These are phyloP conservation scores for Lodderomyces metapsilosis DNA, from an alignment of 1,139 yeast species.

Conservation along the genomic window DNA sequence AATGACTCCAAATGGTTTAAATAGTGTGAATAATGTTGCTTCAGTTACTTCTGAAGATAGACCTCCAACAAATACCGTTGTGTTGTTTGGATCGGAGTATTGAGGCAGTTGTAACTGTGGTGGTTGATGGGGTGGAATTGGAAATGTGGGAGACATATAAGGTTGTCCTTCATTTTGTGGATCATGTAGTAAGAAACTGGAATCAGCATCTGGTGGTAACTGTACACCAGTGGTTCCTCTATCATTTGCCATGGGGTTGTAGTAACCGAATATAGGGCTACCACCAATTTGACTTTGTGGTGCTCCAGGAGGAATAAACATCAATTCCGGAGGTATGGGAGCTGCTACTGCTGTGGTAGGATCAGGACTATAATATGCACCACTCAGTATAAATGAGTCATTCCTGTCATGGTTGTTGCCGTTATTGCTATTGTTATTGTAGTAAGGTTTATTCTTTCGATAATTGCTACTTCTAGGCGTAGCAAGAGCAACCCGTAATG, in stretches of 20 bases:
- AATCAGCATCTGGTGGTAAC: not conserved
- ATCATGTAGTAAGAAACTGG: not conserved
- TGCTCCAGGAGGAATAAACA: slow-evolving; percentile 16
- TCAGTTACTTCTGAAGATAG: slow-evolving; percentile 74
- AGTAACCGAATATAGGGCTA: slow-evolving; percentile 12
- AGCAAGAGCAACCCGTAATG: slow-evolving; percentile 70
- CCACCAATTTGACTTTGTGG: slow-evolving; percentile 7
- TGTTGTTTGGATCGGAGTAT: slow-evolving; percentile 75
- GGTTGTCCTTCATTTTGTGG: slow-evolving; percentile 2
- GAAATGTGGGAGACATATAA: not conserved
- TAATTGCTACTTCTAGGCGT: slow-evolving; percentile 44
- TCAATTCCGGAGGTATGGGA: slow-evolving; percentile 15
- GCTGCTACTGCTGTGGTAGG: slow-evolving; percentile 9
- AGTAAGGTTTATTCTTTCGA: slow-evolving; percentile 8
- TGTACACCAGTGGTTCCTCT: not conserved
- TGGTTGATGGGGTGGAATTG: slow-evolving; percentile 22
- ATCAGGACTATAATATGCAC: slow-evolving; percentile 1
- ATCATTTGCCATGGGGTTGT: slow-evolving; percentile 7
- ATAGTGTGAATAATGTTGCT: slow-evolving; percentile 68
- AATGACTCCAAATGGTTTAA: slow-evolving; percentile 83
- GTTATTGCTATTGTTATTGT: slow-evolving; percentile 3
- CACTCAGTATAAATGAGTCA: slow-evolving; percentile 2
- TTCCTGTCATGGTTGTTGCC: not conserved
- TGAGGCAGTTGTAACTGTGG: slow-evolving; percentile 27
- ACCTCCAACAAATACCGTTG: slow-evolving; percentile 96